These are phyloP conservation scores for Manihot esculenta DNA, from an alignment of 441 rosid genomes.

Conservation along the genomic window DNA sequence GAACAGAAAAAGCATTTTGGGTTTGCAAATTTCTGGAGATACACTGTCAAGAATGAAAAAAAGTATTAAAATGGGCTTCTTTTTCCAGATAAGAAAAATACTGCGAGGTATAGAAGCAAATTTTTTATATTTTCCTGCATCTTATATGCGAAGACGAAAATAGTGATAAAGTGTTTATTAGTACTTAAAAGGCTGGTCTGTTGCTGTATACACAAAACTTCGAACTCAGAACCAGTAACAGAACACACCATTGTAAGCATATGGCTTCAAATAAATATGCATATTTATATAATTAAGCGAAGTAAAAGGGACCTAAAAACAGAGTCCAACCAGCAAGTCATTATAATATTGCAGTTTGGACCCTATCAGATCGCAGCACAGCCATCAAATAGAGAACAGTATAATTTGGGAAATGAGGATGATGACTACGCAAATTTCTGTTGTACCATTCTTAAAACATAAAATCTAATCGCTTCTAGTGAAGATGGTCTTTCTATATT, in stretches of 20 bases:
- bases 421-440: conserved; percentile 1
- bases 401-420: neutral
- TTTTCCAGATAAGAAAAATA: neutral
- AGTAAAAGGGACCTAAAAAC: no score
- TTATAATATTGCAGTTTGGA: neutral
- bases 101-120: neutral
- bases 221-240: neutral
- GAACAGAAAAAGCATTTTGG: conserved; percentile 45
- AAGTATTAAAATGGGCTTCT: neutral
- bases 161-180: neutral
- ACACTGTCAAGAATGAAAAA: conserved; percentile 27
- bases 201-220: neutral
- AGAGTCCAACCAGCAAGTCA: neutral
- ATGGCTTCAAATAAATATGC: neutral
- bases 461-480: neutral
- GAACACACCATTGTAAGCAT: neutral
- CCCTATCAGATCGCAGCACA: neutral
- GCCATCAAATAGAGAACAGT: neutral
- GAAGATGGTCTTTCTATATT: neutral
- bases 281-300: neutral
- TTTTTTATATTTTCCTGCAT: neutral
- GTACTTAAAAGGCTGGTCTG: neutral
- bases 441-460: neutral
- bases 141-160: neutral
- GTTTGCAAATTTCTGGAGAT: conserved; percentile 29